Evolutionary conservation across 441 rosid genomes (phyloP).

Genomic region (Oxalis stricta): DNA sequence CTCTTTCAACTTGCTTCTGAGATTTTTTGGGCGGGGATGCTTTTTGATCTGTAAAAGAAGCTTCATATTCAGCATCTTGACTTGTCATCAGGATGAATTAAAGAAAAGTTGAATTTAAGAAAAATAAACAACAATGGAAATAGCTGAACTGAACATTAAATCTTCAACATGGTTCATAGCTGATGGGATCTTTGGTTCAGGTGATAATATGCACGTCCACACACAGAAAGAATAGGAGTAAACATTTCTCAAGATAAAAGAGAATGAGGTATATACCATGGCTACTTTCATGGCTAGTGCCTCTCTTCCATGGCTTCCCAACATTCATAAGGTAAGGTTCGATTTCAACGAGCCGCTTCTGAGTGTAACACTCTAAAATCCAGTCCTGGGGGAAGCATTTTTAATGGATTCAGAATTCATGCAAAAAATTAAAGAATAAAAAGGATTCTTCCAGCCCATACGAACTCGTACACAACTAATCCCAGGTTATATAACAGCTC

Average conservation of each 20-base stretch:
- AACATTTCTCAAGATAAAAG: background rate
- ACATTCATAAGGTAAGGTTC: slow-evolving; percentile 71
- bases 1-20: slow-evolving; percentile 31
- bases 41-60: slow-evolving; percentile 33
- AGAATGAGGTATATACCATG: slow-evolving; percentile 20
- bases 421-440: background rate
- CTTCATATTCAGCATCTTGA: slow-evolving; percentile 12
- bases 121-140: background rate
- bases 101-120: background rate
- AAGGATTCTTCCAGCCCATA: background rate
- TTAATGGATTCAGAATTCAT: background rate
- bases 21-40: slow-evolving; percentile 20
- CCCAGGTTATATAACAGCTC: no score
- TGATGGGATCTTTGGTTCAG: no score
- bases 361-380: slow-evolving; percentile 59
- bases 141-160: background rate
- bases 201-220: background rate
- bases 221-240: background rate
- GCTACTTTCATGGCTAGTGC: slow-evolving; percentile 13
- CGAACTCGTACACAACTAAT: no score
- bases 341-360: slow-evolving; percentile 65
- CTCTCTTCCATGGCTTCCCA: slow-evolving; percentile 81
- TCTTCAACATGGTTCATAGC: background rate
- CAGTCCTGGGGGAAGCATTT: slow-evolving; percentile 44
- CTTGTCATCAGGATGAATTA: slow-evolving; percentile 3